phyloP scores from a whole-genome alignment of 2,329 filamentous ascomycete genomes.

The Trichoderma koningiopsis region DNA sequence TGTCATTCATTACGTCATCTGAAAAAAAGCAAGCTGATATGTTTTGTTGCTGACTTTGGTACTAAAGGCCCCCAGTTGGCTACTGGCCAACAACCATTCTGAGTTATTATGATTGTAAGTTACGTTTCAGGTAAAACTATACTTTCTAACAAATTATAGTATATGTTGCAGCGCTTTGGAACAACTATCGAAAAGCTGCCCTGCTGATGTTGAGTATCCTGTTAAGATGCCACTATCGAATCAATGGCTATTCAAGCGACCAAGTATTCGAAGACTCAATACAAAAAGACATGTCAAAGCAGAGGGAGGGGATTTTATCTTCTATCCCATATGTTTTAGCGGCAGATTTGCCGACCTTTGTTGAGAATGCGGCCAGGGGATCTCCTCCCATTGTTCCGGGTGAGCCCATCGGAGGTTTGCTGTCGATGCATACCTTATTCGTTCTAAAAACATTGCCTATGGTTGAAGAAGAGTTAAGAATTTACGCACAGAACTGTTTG shows the following conservation, averaged over 20 bases:
- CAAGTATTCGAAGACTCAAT: not conserved
- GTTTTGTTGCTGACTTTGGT: not conserved
- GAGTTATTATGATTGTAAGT: not conserved
- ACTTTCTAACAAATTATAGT: not conserved
- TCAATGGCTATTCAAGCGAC: not conserved
- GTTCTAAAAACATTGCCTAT: not conserved
- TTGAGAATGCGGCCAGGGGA: not conserved
- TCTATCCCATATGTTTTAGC: not conserved
- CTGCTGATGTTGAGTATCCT: not conserved
- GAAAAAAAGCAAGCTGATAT: too few species aligned
- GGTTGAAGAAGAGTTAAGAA: not conserved
- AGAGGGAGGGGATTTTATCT: not conserved
- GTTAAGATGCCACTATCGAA: not conserved
- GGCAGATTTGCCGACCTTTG: not conserved
- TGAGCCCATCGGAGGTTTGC: not conserved
- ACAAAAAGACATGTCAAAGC: not conserved
- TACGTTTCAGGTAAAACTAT: not conserved
- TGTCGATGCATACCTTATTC: not conserved
- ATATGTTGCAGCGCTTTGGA: not conserved
- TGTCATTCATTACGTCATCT: not conserved
- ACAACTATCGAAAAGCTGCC: not conserved
- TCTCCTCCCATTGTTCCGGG: not conserved
- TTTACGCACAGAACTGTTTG: not conserved
- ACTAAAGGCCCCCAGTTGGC: not conserved
- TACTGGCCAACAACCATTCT: not conserved